Evolutionary conservation across 73 alveolate species (phyloP), one percentile per base, ranked within the genome.

Genomic region (Blepharisma stoltei): DNA sequence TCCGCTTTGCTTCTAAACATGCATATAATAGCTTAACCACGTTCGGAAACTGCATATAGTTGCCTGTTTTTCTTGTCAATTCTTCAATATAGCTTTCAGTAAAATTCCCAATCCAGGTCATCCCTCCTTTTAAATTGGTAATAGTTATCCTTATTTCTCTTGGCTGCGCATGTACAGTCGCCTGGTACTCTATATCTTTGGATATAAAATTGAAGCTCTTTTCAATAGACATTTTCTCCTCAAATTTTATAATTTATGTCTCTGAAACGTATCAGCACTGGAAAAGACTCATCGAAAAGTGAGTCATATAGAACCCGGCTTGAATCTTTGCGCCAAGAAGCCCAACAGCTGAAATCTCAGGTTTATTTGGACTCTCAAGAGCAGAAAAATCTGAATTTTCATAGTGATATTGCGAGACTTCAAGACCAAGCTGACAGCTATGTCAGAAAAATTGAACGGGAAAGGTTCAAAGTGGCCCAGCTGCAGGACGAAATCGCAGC

Each of bases 11-110:
- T 71, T 45, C 25, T 23, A 80, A n/a, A 14, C 83, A 70, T 52
- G 84, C 55, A 46, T 27, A 38, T 18, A 83, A 53, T 54, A 83
- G 65, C 21, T 81, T 80, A 21, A 76, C 54, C 54, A 83, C 76
- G 54, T 46, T 54, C 23, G 55, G 44, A 53, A 83, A 83, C 60
- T 52, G 38, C 47, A 65, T 83, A 7, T 65, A 54, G 48, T 78
- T 67, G 18, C 90, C 90, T 67, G 87, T 83, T 46, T 79, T 83
- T 9, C 66, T 41, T 37, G 90, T 83, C 48, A 83, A 54, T 37
- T 83, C 90, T 79, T 83, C 87, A 11, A 83, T 83, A 18, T 83
- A 50, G 60, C 71, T 77, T 21, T 77, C 43, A 6, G 87, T 77
- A 41, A 75, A 83, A 38, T 78, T 70, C 76, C 82, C 82, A 43